These are phyloP conservation scores for Psilocybe mexicana DNA, from an alignment of 1,284 basidiomycete genomes.

Conservation along the genomic window DNA sequence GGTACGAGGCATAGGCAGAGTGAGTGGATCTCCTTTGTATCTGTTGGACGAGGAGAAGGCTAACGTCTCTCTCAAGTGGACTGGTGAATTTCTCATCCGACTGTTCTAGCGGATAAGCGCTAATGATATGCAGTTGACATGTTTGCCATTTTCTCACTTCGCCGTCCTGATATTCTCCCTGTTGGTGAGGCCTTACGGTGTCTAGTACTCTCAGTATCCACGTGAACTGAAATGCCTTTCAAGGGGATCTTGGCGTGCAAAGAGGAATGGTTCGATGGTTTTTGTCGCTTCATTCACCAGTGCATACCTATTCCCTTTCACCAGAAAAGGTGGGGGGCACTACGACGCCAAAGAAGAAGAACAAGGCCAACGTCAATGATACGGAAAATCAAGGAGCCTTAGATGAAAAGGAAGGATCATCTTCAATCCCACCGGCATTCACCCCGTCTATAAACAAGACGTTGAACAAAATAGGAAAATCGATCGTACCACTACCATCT, in stretches of 20 bases:
- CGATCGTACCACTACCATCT: constrained; percentile 51
- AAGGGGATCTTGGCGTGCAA: constrained; percentile 82
- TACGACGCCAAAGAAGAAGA: constrained; percentile 19
- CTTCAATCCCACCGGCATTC: constrained; percentile 54
- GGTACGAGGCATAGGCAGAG: constrained; percentile 80
- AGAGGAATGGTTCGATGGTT: constrained; percentile 79
- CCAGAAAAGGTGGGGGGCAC: constrained; percentile 52
- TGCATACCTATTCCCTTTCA: constrained; percentile 49
- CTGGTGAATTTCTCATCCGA: constrained; percentile 34
- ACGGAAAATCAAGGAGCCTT: constrained; percentile 16
- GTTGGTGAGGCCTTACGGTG: constrained; percentile 47
- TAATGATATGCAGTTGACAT: constrained; percentile 62
- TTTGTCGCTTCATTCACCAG: constrained; percentile 61
- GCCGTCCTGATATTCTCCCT: constrained; percentile 81
- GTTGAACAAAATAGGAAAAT: constrained; percentile 37
- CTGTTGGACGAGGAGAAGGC: neutral
- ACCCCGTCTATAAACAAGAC: constrained; percentile 67
- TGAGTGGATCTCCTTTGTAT: constrained; percentile 34
- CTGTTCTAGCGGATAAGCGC: neutral
- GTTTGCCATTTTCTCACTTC: constrained; percentile 87
- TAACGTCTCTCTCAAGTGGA: constrained; percentile 41
- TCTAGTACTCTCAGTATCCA: neutral
- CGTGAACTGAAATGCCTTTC: constrained; percentile 4
- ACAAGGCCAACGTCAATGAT: constrained; percentile 17
- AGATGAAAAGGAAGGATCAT: constrained; percentile 28